Percentiles rank a stretch among this genome's conserved stretches.
phyloP scores from a whole-genome alignment of 768 basidiomycete genomes.

The Paxillus rubicundulus region DNA sequence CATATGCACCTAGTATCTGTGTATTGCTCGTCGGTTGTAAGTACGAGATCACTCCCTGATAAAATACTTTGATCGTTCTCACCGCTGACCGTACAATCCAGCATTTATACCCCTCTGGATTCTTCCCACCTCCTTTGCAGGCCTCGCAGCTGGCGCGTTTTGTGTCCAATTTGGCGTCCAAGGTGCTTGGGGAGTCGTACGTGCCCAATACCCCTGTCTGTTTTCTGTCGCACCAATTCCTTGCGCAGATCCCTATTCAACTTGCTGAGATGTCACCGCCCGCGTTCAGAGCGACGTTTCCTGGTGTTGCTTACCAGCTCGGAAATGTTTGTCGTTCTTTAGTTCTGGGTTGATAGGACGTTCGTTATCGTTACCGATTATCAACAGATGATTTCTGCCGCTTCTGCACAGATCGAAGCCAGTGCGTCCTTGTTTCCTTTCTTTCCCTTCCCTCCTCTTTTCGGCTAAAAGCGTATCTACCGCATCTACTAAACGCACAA shows the following conservation, averaged over 20 bases:
- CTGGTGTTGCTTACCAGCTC: conserved; percentile 81
- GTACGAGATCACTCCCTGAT: background rate
- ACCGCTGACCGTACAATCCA: conserved; percentile 3
- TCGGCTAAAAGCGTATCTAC: background rate
- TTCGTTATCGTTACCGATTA: background rate
- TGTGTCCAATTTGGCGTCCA: conserved; percentile 87
- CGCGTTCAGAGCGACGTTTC: conserved; percentile 86
- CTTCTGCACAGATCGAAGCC: conserved; percentile 80
- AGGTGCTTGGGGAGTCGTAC: conserved; percentile 85
- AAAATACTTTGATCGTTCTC: background rate
- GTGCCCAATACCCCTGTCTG: conserved; percentile 20
- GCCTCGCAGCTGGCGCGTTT: conserved; percentile 81
- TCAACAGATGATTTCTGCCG: conserved; percentile 59
- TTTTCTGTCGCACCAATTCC: background rate
- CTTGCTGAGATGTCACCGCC: conserved; percentile 84
- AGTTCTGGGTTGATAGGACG: background rate
- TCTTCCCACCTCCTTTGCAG: conserved; percentile 63
- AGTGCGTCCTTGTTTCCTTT: conserved; percentile 35
- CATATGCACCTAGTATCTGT: conserved; percentile 14
- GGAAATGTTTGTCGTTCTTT: conserved; percentile 49
- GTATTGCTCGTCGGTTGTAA: conserved; percentile 27
- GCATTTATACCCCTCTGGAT: conserved; percentile 82
- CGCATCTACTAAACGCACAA: too few species aligned
- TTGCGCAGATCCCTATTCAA: conserved; percentile 62
- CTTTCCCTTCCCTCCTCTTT: background rate